These are phyloP conservation scores for Sclerotiophoma versabilis DNA, from an alignment of 2,329 filamentous ascomycete species.

Conservation along the genomic window DNA sequence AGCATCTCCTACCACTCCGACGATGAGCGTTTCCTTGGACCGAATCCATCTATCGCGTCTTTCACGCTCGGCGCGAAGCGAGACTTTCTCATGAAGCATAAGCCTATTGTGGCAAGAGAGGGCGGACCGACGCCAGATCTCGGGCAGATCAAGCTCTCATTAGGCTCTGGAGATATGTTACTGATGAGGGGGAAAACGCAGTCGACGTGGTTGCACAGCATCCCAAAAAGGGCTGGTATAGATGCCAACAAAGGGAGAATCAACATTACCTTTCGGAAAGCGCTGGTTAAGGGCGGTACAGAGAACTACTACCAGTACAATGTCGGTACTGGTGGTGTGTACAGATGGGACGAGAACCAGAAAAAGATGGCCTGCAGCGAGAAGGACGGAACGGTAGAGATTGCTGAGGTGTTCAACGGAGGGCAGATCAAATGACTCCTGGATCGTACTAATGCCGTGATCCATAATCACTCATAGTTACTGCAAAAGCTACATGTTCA, in stretches of 20 bases:
- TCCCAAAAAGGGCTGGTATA: slow-evolving; percentile 75
- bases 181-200: slow-evolving; percentile 81
- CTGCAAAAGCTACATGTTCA: no score
- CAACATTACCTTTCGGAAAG: slow-evolving; percentile 80
- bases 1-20: slow-evolving; percentile 83
- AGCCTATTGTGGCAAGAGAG: slow-evolving; percentile 58
- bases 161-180: slow-evolving; percentile 78
- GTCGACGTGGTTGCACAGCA: slow-evolving; percentile 74
- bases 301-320: slow-evolving; percentile 89
- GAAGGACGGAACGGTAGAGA: slow-evolving; percentile 11
- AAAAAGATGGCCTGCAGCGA: slow-evolving; percentile 59
- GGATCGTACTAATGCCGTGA: neutral
- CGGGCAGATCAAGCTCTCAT: slow-evolving; percentile 58
- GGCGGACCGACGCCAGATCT: slow-evolving; percentile 47
- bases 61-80: slow-evolving; percentile 75
- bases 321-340: slow-evolving; percentile 73
- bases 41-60: slow-evolving; percentile 74
- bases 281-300: slow-evolving; percentile 74
- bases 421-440: neutral
- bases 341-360: slow-evolving; percentile 67
- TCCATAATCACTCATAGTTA: no score
- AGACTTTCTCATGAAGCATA: slow-evolving; percentile 83
- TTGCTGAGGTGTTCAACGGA: neutral
- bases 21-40: slow-evolving; percentile 78
- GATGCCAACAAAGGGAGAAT: slow-evolving; percentile 67